Evolutionary conservation across 345 rosid species (phyloP), one percentile per base, ranked within the genome.

Genomic region (Populus nigra): DNA sequence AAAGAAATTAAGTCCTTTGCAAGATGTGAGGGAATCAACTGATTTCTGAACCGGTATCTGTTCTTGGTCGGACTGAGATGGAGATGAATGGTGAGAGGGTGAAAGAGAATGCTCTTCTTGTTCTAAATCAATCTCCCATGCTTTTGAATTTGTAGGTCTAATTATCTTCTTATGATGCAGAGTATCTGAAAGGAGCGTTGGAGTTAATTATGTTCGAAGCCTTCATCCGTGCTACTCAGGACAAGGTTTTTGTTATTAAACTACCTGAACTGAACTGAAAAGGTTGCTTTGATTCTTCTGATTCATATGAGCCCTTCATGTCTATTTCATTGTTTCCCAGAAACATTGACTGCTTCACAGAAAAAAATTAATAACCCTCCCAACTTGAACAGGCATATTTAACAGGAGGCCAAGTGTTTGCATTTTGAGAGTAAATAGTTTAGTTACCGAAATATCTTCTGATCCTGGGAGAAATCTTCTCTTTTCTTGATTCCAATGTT

Each of bases 21-120:
- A 65, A 6, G 71, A 75, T 49, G 81, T 17, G 12, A 68, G 41
- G 38, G 87, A 75, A 70, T 80, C 84, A 3, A 78, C 11, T 9
- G 77, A 43, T 75, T 81, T 86, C 59, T 69, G 55, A n/a, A 71
- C 81, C 3, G 87, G 84, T 23, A 82, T 76, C 78, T 85, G 91
- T 39, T 91, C 93, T 77, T 86, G 92, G 78, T 91, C 96, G 66
- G 92, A 91, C 76, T 83, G 90, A 5, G 92, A 90, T 20, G 96
- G 91, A 7, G 96, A 90, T 1, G 96, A 91, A 81, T 86, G 87
- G 79, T 84, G 93, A 15, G 96, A 90, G 43, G 87, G 87, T 0
- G 92, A 89, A 47, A 84, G 91, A 41, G 93, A 90, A 84, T 90
- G 92, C 71, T 91, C 93, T 76, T 91, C 96, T 74, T 88, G 88